These are phyloP conservation scores for Sinapis alba DNA, from an alignment of 441 rosid genomes.

Conservation along the genomic window DNA sequence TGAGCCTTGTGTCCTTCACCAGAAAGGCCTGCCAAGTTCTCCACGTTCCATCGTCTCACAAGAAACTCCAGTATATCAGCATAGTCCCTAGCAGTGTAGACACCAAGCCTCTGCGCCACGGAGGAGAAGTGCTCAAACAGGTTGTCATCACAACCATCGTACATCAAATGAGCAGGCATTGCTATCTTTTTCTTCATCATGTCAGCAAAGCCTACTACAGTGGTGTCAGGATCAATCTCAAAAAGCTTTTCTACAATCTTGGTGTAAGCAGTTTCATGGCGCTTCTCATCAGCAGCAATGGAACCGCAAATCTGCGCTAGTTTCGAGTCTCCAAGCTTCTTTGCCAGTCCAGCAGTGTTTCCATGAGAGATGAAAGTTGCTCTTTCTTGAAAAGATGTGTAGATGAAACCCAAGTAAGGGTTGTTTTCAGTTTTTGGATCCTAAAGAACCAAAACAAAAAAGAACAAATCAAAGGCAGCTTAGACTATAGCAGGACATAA, in stretches of 20 bases:
- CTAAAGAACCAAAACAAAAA: conserved; percentile 22
- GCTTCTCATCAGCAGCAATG: conserved; percentile 63
- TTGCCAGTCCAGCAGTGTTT: conserved; percentile 49
- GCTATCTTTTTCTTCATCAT: conserved; percentile 51
- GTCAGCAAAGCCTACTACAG: conserved; percentile 48
- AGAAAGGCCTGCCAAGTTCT: conserved; percentile 45
- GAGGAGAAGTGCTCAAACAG: conserved; percentile 51
- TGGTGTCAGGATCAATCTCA: conserved; percentile 48
- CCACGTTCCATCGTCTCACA: conserved; percentile 51
- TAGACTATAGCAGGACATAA: neutral
- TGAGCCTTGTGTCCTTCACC: conserved; percentile 47
- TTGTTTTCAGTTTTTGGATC: conserved; percentile 62
- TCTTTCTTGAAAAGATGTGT: conserved; percentile 61
- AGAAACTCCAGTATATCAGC: conserved; percentile 57
- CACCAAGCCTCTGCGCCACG: conserved; percentile 53
- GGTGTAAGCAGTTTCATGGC: conserved; percentile 57
- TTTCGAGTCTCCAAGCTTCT: conserved; percentile 47
- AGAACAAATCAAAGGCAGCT: neutral
- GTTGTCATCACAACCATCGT: conserved; percentile 50
- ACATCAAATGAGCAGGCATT: conserved; percentile 54
- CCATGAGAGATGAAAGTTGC: conserved; percentile 49
- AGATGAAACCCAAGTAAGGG: conserved; percentile 57
- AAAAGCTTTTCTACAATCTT: conserved; percentile 57
- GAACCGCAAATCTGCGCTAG: conserved; percentile 56
- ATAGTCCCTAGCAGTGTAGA: conserved; percentile 56